Percentiles rank a stretch among this genome's conserved stretches.
These are phyloP conservation scores for Cucumis sativus DNA, from an alignment of 306 rosid species.

Conservation along the genomic window Cucumber_9930_V3 NC_026657.2:9182501-9183000, in stretches of 20 bases:
- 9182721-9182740: background rate
- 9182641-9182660: too few relatives aligned
- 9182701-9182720: too few relatives aligned
- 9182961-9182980: slow-evolving; percentile 38
- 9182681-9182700: too few relatives aligned
- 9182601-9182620: too few relatives aligned
- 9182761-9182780: slow-evolving; percentile 63
- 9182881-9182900: slow-evolving; percentile 71
- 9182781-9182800: slow-evolving; percentile 57
- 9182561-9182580: too few relatives aligned
- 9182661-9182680: too few relatives aligned
- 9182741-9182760: slow-evolving; percentile 58
- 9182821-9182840: slow-evolving; percentile 48
- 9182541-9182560: too few relatives aligned
- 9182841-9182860: slow-evolving; percentile 89
- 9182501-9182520: too few relatives aligned
- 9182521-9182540: too few relatives aligned
- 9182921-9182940: slow-evolving; percentile 63
- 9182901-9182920: slow-evolving; percentile 46
- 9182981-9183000: slow-evolving; percentile 30
- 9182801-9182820: slow-evolving; percentile 62
- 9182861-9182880: slow-evolving; percentile 71
- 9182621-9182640: too few relatives aligned
- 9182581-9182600: too few relatives aligned
- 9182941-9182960: slow-evolving; percentile 87